phyloP scores from a whole-genome alignment of 441 rosid species.

The Populus trichocarpa region DNA sequence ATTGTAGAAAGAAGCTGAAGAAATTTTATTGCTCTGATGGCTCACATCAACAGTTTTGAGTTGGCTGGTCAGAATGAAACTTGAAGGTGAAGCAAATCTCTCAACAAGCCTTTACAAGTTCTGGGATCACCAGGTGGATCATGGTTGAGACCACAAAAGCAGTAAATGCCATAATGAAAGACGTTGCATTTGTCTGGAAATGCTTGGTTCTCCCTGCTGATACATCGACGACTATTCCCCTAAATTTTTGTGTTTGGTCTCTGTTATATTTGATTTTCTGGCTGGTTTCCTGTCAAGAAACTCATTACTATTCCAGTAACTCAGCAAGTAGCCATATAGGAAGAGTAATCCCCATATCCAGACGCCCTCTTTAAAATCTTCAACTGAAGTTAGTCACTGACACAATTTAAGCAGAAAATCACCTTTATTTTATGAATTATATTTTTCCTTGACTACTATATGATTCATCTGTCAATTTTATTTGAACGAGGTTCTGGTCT shows the following conservation, averaged over 20 bases:
- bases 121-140: background rate
- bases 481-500: background rate
- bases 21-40: background rate
- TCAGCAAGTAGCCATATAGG: too few species aligned
- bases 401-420: too few species aligned
- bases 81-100: background rate
- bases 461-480: background rate
- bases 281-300: background rate
- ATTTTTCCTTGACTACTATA: too few species aligned
- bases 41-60: background rate
- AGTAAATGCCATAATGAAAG: background rate
- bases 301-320: too few species aligned
- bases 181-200: background rate
- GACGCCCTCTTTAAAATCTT: too few species aligned
- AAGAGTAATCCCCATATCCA: too few species aligned
- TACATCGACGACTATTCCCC: too few species aligned
- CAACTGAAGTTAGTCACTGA: too few species aligned
- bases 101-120: background rate
- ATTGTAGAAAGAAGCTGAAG: background rate
- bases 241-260: background rate
- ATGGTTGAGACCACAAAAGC: background rate
- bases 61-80: background rate
- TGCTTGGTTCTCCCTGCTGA: background rate
- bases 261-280: background rate
- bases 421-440: too few species aligned